These are phyloP conservation scores for Podospora anserina DNA, from an alignment of 495 filamentous ascomycete genomes.

Conservation along the genomic window DNA sequence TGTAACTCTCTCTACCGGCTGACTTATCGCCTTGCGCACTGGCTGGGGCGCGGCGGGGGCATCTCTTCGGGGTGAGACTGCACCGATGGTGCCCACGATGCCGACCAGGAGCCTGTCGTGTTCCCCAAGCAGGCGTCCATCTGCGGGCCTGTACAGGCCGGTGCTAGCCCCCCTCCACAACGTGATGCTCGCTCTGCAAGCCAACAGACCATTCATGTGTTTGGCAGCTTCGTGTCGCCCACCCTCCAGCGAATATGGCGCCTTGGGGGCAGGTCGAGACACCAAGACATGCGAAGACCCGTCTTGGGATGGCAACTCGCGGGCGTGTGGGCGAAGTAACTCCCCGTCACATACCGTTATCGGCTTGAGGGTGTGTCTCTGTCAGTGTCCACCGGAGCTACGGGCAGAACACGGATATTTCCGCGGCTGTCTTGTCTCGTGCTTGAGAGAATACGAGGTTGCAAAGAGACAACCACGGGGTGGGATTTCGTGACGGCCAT, in stretches of 20 bases:
- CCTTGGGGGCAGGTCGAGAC: neutral
- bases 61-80: constrained; percentile 8
- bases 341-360: constrained; percentile 4
- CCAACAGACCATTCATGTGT: neutral
- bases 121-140: constrained; percentile 6
- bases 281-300: constrained; percentile 4
- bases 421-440: constrained; percentile 2
- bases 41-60: constrained; percentile 2
- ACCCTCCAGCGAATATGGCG: neutral
- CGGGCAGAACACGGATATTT: neutral
- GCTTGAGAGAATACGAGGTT: constrained; percentile 7
- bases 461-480: neutral
- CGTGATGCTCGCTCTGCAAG: neutral
- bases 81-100: constrained; percentile 10
- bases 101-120: neutral
- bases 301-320: constrained; percentile 9
- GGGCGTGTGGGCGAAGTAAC: neutral
- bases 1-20: constrained; percentile 2
- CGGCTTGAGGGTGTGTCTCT: neutral
- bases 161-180: neutral
- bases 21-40: constrained; percentile 1
- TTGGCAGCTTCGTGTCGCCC: constrained; percentile 7
- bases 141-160: constrained; percentile 1
- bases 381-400: neutral
- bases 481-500: neutral